A percentile compares a stretch with the other conserved stretches of the same genome.
phyloP scores from a whole-genome alignment of 139 green algal species.

The Diplosphaera chodatii region DNA sequence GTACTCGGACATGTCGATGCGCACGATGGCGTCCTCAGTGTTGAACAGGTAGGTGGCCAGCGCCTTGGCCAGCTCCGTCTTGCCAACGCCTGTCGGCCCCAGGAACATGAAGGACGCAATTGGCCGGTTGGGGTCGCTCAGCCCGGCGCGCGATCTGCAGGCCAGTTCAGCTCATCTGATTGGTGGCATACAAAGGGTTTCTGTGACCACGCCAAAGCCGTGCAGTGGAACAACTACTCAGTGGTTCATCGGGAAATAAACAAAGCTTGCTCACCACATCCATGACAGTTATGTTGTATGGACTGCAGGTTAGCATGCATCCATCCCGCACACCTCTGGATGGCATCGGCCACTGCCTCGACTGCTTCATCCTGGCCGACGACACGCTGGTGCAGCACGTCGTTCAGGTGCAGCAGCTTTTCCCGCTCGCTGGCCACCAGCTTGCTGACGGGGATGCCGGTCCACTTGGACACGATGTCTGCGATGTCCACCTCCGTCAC shows the following conservation, averaged over 20 bases:
- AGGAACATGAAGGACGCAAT: slow-evolving; percentile 97
- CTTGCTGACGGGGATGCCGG: neutral
- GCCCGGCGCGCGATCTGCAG: too few species aligned
- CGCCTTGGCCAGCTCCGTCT: slow-evolving; percentile 95
- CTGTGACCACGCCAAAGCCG: too few species aligned
- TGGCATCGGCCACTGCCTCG: slow-evolving; percentile 77
- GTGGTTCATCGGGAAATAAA: too few species aligned
- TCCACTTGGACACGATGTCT: slow-evolving; percentile 21
- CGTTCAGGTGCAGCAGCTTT: slow-evolving; percentile 88
- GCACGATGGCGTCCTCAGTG: slow-evolving; percentile 55
- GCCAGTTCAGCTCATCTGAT: too few species aligned
- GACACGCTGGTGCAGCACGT: slow-evolving; percentile 87
- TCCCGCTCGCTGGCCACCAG: slow-evolving; percentile 77
- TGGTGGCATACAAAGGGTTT: too few species aligned
- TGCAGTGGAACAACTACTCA: too few species aligned
- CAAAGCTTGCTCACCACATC: too few species aligned
- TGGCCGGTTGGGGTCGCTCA: too few species aligned
- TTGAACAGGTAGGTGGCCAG: slow-evolving; percentile 65
- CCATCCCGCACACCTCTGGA: slow-evolving; percentile 74
- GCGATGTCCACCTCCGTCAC: slow-evolving; percentile 89
- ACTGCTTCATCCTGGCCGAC: slow-evolving; percentile 87
- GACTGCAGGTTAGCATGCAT: too few species aligned
- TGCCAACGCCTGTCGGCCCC: slow-evolving; percentile 93
- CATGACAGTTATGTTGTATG: too few species aligned
- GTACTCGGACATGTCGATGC: slow-evolving; percentile 98